Conservation (phyloP, 2,329 filamentous ascomycete species). For the Rhexocercosporidium sp. region DNA sequence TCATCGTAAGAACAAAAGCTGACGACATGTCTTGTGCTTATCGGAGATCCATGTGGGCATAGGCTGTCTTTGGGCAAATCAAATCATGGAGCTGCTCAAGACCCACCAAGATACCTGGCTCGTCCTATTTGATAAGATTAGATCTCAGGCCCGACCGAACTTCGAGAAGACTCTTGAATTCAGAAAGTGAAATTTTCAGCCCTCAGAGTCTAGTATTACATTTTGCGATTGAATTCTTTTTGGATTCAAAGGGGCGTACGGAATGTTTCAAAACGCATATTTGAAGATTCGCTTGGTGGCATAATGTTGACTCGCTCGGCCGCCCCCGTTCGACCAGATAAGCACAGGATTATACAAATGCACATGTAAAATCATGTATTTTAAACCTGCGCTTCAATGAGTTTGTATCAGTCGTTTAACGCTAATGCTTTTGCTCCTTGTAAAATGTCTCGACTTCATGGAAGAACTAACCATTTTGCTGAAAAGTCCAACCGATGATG, state of each 20-base stretch:
- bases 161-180: too few relatives aligned
- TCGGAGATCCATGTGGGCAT: neutral
- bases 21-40: slow-evolving; percentile 7
- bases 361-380: neutral
- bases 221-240: too few relatives aligned
- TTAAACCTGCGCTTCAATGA: neutral
- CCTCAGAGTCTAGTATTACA: too few relatives aligned
- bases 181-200: too few relatives aligned
- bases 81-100: neutral
- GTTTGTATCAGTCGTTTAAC: neutral
- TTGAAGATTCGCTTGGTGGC: too few relatives aligned
- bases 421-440: neutral
- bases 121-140: slow-evolving; percentile 5
- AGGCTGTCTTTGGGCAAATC: neutral
- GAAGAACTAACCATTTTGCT: neutral
- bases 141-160: neutral
- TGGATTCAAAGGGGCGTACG: too few relatives aligned
- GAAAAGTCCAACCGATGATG: neutral
- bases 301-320: too few relatives aligned
- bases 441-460: neutral
- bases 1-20: neutral
- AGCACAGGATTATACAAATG: neutral
- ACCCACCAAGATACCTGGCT: neutral
- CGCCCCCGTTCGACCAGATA: too few relatives aligned
- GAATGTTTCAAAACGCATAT: too few relatives aligned